phyloP scores from a whole-genome alignment of 2,329 filamentous ascomycete species.

The Aspergillus fischeri region DNA sequence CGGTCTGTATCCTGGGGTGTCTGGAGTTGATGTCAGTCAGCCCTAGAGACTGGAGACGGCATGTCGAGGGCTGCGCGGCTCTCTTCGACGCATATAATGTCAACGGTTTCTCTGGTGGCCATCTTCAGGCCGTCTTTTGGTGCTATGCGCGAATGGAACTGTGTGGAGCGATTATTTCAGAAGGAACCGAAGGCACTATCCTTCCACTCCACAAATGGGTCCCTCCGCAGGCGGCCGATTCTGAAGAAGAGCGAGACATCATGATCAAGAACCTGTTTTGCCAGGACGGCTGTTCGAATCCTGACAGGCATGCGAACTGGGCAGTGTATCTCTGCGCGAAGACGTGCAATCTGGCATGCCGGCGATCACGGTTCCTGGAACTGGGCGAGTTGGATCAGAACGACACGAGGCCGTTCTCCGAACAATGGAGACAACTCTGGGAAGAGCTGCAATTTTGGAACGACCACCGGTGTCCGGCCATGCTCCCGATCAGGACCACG shows the following conservation, averaged over 20 bases:
- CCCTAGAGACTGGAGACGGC: constrained; percentile 48
- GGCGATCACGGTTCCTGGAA: constrained; percentile 45
- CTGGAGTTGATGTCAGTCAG: constrained; percentile 49
- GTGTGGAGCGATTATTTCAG: constrained; percentile 52
- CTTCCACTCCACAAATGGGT: constrained; percentile 49
- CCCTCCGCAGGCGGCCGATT: constrained; percentile 33
- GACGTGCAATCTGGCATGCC: constrained; percentile 48
- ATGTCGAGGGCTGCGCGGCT: constrained; percentile 53
- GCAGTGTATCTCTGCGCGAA: constrained; percentile 54
- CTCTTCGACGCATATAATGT: constrained; percentile 49
- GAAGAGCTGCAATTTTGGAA: constrained; percentile 48
- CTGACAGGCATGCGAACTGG: constrained; percentile 57
- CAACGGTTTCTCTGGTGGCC: constrained; percentile 47
- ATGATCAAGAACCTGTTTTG: constrained; percentile 19
- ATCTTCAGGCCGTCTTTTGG: constrained; percentile 54
- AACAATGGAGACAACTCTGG: constrained; percentile 48
- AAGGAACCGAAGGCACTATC: constrained; percentile 45
- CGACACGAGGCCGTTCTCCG: constrained; percentile 37
- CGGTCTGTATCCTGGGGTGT: constrained; percentile 50
- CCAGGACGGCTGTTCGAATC: constrained; percentile 18
- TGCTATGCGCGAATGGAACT: constrained; percentile 55
- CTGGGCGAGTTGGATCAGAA: constrained; percentile 40
- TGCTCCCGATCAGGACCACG: constrained; percentile 44
- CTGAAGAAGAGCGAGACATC: constrained; percentile 18
- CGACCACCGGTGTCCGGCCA: constrained; percentile 42